A percentile compares a stretch with the other conserved stretches of the same genome.
phyloP scores from a whole-genome alignment of 208 protist genomes.

The Trypanosoma cruzi region DNA sequence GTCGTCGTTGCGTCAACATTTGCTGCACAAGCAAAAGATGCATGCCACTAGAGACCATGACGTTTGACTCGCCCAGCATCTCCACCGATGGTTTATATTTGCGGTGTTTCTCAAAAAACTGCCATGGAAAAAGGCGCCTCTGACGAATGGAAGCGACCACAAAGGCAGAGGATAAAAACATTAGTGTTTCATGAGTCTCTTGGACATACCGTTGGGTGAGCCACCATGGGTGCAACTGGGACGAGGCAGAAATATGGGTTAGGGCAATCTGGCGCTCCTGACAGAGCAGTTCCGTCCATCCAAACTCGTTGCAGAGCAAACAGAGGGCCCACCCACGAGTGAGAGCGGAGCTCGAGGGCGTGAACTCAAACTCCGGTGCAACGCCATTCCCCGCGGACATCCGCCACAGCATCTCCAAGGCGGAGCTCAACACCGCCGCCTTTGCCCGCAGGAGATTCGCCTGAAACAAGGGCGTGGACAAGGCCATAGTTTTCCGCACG shows the following conservation, averaged over 20 bases:
- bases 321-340: constrained; percentile 27
- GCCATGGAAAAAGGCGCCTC: constrained; percentile 9
- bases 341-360: constrained; percentile 1
- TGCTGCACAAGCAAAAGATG: constrained; percentile 19
- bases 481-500: not conserved
- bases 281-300: constrained; percentile 23
- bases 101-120: constrained; percentile 7
- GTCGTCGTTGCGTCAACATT: not conserved
- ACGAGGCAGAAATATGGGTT: not conserved
- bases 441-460: constrained; percentile 18
- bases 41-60: constrained; percentile 18
- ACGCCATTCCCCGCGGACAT: not conserved
- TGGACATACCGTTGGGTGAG: constrained; percentile 11
- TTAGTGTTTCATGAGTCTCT: constrained; percentile 16
- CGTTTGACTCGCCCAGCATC: not conserved
- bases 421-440: constrained; percentile 13
- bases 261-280: constrained; percentile 24
- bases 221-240: constrained; percentile 7
- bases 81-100: not conserved
- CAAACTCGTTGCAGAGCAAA: constrained; percentile 13
- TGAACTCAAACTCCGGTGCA: not conserved
- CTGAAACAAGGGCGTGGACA: not conserved
- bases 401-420: constrained; percentile 19
- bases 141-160: constrained; percentile 15
- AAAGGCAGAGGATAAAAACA: constrained; percentile 29